phyloP scores from a whole-genome alignment of 2,329 filamentous ascomycete species.

The Stagonosporopsis tanaceti region DNA sequence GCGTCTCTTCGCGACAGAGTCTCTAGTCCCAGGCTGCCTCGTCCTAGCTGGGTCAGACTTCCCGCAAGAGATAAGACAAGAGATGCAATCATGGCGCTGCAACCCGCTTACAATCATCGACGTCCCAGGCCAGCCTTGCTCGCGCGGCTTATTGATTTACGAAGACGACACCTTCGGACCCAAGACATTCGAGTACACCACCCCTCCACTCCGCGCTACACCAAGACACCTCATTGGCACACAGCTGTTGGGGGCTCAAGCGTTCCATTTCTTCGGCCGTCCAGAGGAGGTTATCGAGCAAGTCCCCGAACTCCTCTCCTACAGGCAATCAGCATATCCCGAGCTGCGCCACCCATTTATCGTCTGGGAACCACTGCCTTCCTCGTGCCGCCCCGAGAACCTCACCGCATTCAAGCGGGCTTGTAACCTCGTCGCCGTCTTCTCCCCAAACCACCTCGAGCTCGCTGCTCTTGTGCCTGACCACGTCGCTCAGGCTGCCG shows the following conservation, averaged over 20 bases:
- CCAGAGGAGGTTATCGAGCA: constrained; percentile 25
- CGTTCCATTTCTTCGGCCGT: constrained; percentile 32
- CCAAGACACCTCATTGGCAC: constrained; percentile 21
- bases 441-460: constrained; percentile 39
- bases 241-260: constrained; percentile 18
- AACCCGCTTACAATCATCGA: constrained; percentile 21
- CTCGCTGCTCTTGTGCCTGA: constrained; percentile 19
- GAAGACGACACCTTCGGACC: constrained; percentile 34
- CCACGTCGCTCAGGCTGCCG: not conserved
- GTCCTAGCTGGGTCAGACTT: constrained; percentile 32
- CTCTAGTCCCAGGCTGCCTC: constrained; percentile 25
- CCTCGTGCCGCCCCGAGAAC: constrained; percentile 11
- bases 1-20: constrained; percentile 19
- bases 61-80: constrained; percentile 9
- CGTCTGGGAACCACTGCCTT: constrained; percentile 36
- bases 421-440: constrained; percentile 30
- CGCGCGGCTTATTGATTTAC: constrained; percentile 29
- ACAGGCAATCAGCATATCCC: constrained; percentile 8
- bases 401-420: constrained; percentile 18
- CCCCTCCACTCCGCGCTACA: constrained; percentile 21
- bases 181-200: constrained; percentile 30
- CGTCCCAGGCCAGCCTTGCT: constrained; percentile 7
- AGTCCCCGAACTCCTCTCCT: constrained; percentile 22
- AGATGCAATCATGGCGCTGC: constrained; percentile 18
- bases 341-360: constrained; percentile 18